These are phyloP conservation scores for Saccharomycopsis babjevae DNA, from an alignment of 805 yeast species.

Conservation along the genomic window DNA sequence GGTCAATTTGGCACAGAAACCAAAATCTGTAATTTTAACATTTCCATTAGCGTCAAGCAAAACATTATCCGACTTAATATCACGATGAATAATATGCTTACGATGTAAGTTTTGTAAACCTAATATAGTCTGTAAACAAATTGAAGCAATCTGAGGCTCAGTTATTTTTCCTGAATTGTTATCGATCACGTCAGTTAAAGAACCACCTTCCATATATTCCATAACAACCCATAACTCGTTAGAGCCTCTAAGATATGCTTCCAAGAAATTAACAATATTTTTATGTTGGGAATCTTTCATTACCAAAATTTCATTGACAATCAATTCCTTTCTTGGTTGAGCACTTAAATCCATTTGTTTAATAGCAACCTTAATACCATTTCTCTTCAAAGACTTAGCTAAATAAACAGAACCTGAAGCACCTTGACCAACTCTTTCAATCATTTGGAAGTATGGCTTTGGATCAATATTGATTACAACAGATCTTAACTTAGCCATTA, in stretches of 20 bases:
- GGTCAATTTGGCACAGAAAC: constrained; percentile 90
- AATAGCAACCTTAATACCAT: constrained; percentile 74
- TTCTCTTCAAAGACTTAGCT: constrained; percentile 52
- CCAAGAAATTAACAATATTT: constrained; percentile 90
- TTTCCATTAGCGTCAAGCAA: constrained; percentile 71
- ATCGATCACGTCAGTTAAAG: constrained; percentile 90
- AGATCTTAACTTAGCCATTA: constrained; percentile 67
- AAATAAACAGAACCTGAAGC: constrained; percentile 94
- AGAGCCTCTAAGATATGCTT: constrained; percentile 71
- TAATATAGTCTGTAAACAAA: constrained; percentile 80
- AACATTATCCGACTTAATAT: constrained; percentile 93
- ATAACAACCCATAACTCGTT: constrained; percentile 95
- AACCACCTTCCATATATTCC: constrained; percentile 99
- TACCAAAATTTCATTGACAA: constrained; percentile 89
- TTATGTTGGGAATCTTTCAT: constrained; percentile 94
- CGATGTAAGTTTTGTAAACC: constrained; percentile 89
- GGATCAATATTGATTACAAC: constrained; percentile 85
- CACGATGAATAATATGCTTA: constrained; percentile 91
- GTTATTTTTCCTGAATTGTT: constrained; percentile 61
- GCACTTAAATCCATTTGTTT: constrained; percentile 88
- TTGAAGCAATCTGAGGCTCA: constrained; percentile 86
- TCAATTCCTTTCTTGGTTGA: constrained; percentile 91
- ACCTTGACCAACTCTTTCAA: constrained; percentile 92
- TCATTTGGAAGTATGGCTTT: constrained; percentile 62
- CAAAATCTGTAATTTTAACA: constrained; percentile 93